Evolutionary conservation across 805 yeast genomes (phyloP), one percentile per base, ranked within the genome.

Genomic region (Tetrapisispora phaffii): DNA sequence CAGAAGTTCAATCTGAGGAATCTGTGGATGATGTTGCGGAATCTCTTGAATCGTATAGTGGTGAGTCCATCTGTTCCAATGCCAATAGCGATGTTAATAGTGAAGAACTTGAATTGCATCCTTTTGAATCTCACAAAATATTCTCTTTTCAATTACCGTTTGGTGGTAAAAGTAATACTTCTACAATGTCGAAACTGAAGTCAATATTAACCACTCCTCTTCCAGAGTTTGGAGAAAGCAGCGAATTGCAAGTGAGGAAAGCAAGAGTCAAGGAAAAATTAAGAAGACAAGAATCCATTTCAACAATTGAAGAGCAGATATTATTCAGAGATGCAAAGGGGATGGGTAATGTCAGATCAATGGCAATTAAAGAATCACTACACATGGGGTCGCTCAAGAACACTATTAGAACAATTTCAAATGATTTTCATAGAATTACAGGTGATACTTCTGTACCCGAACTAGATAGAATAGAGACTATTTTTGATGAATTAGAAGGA

Each of bases 291-390:
- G 77, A 76, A 47, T 71, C 82, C 0, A 71, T 80, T 24, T 66
- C 74, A 35, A 80, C 87, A 0, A 33, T 74, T 4, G 85, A 82
- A 45, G 95, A 86, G 52, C 79, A 79, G 1, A 60, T 67, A 12
- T 65, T 76, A 28, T 85, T 75, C 59, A 70, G 67, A 43, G 68
- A 74, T 45, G 67, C 72, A 22, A 76, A 75, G 39, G 79, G 79
- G 6, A 70, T 77, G 29, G 89, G 80, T 47, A 80, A 82, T 54
- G 79, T 80, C 1, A 71, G 93, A 43, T 60, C 81, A 19, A 67
- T 81, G 22, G 96, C 95, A 0, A 73, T 88, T 42, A 77, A 75
- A 50, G 75, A 77, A 47, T 76, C 85, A 1, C 55, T 87, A 4
- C 68, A 74, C 15, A 73, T 79, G 15, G 75, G 71, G n/a, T 42